These are phyloP conservation scores for Anthracocystis panici-leucophaei DNA, from an alignment of 1,284 basidiomycete genomes.

Conservation along the genomic window DNA sequence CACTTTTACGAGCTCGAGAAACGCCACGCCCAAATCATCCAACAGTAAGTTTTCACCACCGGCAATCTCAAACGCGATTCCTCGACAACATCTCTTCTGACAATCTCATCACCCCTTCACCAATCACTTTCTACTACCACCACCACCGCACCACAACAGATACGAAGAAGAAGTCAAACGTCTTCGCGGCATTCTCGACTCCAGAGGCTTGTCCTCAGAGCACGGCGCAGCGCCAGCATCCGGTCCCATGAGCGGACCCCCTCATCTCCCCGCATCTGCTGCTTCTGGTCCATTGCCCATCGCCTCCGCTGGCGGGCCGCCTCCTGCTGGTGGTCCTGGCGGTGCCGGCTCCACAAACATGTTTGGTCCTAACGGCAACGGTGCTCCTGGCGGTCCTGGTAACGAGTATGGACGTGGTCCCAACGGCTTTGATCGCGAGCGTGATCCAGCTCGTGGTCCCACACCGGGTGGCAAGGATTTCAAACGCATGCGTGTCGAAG, in stretches of 20 bases:
- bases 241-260: slow-evolving; percentile 47
- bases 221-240: slow-evolving; percentile 44
- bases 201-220: slow-evolving; percentile 52
- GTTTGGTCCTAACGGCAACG: slow-evolving; percentile 51
- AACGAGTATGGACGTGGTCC: slow-evolving; percentile 46
- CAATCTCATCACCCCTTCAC: neutral
- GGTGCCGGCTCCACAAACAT: slow-evolving; percentile 66
- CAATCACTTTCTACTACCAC: neutral
- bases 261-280: slow-evolving; percentile 54
- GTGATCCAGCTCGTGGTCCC: slow-evolving; percentile 60
- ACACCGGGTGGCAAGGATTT: slow-evolving; percentile 67
- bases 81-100: neutral
- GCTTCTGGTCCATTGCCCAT: slow-evolving; percentile 63
- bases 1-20: slow-evolving; percentile 82
- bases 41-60: slow-evolving; percentile 72
- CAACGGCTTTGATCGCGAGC: slow-evolving; percentile 65
- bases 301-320: slow-evolving; percentile 70
- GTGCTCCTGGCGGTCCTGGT: slow-evolving; percentile 36
- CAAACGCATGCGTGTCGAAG: slow-evolving; percentile 54
- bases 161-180: slow-evolving; percentile 81
- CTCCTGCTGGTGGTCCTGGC: slow-evolving; percentile 70
- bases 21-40: slow-evolving; percentile 78
- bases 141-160: slow-evolving; percentile 52
- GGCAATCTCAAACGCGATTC: neutral
- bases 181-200: slow-evolving; percentile 77